Evolutionary conservation across 202 grass and related monocot species (phyloP).

Genomic region (Carex arenaria): DNA sequence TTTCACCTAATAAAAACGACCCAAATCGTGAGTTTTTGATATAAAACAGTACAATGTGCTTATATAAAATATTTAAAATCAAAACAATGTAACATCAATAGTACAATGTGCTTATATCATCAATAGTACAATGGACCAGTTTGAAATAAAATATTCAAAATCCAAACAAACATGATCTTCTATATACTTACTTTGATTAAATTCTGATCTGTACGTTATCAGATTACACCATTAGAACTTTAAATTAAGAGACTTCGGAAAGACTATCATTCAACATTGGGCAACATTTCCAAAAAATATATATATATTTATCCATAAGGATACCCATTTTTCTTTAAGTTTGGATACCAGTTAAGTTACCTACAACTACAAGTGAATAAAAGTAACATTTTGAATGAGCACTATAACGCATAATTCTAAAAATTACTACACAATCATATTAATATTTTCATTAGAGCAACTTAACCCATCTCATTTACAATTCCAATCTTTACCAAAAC

Average conservation of each 20-base stretch:
- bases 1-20: background rate
- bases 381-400: background rate
- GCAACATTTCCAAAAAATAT: too few relatives aligned
- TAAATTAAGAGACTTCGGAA: background rate
- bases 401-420: background rate
- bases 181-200: background rate
- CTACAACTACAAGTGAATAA: too few relatives aligned
- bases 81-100: too few relatives aligned
- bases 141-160: background rate
- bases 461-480: background rate
- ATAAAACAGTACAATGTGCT: too few relatives aligned
- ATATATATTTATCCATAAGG: too few relatives aligned
- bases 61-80: too few relatives aligned
- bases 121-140: background rate
- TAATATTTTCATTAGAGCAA: background rate
- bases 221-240: background rate
- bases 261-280: background rate
- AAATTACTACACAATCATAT: background rate
- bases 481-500: background rate
- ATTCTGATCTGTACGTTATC: background rate
- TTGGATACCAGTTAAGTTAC: too few relatives aligned
- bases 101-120: background rate
- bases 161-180: background rate
- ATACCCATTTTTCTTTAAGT: too few relatives aligned
- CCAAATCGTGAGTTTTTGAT: too few relatives aligned